Conservation (phyloP, 257 asterid species). For the Marsdenia floribunda region DNA sequence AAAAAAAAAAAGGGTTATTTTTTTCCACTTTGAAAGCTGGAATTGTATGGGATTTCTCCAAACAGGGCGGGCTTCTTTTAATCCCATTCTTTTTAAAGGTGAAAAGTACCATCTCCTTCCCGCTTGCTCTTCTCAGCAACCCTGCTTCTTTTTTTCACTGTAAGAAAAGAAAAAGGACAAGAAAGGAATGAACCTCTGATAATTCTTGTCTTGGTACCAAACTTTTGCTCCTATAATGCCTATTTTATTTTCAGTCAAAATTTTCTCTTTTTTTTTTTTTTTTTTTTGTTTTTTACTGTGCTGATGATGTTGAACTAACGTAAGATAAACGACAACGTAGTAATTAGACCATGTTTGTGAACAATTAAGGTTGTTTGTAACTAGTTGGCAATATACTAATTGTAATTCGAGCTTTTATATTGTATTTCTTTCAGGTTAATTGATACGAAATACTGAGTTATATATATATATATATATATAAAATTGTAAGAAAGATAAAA, state of each 20-base stretch:
- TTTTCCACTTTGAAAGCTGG: not conserved
- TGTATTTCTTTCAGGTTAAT: no score
- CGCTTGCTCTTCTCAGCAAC: not conserved
- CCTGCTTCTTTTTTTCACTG: constrained; percentile 2
- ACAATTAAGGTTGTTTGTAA: no score
- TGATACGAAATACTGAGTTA: no score
- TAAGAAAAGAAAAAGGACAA: not conserved
- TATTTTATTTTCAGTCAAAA: not conserved
- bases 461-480: no score
- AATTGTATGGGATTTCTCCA: constrained; percentile 1
- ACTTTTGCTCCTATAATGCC: not conserved
- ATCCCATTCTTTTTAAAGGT: not conserved
- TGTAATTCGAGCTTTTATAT: no score
- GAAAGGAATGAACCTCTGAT: not conserved
- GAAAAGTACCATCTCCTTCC: not conserved
- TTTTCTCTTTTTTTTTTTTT: not conserved
- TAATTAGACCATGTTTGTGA: no score
- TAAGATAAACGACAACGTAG: not conserved
- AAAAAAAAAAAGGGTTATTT: not conserved
- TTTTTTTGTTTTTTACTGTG: not conserved
- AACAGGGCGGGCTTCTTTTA: not conserved
- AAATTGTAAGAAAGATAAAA: no score
- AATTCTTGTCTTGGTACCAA: not conserved
- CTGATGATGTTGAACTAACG: not conserved
- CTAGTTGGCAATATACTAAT: no score